phyloP scores from a whole-genome alignment of 2,329 filamentous ascomycete species.

The Pseudocercospora crystallina region DNA sequence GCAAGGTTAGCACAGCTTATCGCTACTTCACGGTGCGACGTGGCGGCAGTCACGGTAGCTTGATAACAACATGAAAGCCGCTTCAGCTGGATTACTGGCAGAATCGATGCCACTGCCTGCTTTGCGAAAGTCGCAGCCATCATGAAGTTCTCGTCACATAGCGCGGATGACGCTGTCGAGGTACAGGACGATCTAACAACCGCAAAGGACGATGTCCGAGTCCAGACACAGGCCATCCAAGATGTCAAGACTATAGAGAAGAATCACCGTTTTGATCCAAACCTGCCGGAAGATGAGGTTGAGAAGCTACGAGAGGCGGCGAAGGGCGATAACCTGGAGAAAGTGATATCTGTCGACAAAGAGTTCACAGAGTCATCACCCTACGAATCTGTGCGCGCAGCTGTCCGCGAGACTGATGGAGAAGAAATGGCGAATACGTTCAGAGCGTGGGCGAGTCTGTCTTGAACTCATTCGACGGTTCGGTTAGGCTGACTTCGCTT shows the following conservation, averaged over 20 bases:
- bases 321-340: slow-evolving; percentile 15
- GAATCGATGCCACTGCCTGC: too few relatives aligned
- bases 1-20: too few relatives aligned
- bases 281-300: slow-evolving; percentile 20
- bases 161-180: too few relatives aligned
- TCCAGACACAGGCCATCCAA: slow-evolving; percentile 16
- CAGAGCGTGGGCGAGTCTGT: slow-evolving; percentile 41
- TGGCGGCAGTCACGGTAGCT: too few relatives aligned
- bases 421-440: slow-evolving; percentile 41
- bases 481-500: too few relatives aligned
- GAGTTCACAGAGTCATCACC: slow-evolving; percentile 17
- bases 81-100: too few relatives aligned
- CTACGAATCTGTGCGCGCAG: slow-evolving; percentile 38
- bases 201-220: slow-evolving; percentile 1
- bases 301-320: slow-evolving; percentile 17
- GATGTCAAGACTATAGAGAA: slow-evolving; percentile 15
- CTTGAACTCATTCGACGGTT: slow-evolving; percentile 18
- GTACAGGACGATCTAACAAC: too few relatives aligned
- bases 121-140: too few relatives aligned
- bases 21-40: too few relatives aligned
- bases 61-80: too few relatives aligned
- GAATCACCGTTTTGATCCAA: slow-evolving; percentile 21
- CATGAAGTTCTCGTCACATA: too few relatives aligned
- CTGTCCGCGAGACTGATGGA: slow-evolving; percentile 49
- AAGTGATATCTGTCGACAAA: slow-evolving; percentile 14